Conservation (phyloP, 441 rosid genomes). For the Eutrema salsugineum region DNA sequence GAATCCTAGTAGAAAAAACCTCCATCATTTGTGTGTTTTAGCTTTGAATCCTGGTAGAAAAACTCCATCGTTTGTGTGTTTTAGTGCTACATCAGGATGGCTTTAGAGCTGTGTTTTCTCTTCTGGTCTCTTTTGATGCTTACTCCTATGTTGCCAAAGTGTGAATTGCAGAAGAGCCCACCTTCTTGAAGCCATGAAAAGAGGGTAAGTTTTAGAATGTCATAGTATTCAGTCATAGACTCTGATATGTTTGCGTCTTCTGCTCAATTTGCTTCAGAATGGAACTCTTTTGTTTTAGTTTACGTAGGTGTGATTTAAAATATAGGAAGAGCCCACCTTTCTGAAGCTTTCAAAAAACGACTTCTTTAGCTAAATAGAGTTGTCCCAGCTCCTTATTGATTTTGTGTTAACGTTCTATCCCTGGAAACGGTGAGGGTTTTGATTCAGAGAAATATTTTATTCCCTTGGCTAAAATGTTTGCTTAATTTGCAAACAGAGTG, state of each 20-base stretch:
- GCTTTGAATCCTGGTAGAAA: background rate
- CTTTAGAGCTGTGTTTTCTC: background rate
- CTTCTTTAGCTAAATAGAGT: background rate
- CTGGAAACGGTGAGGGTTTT: background rate
- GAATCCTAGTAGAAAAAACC: background rate
- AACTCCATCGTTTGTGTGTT: background rate
- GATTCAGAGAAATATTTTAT: background rate
- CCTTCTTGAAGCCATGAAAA: background rate
- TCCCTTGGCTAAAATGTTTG: constrained; percentile 1
- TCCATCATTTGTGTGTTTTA: background rate
- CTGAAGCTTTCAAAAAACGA: background rate
- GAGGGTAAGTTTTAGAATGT: background rate
- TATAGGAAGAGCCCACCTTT: background rate
- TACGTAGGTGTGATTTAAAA: background rate
- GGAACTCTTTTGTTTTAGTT: background rate
- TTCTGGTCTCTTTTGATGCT: background rate
- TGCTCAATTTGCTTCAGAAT: background rate
- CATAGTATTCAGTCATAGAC: background rate
- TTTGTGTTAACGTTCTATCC: background rate
- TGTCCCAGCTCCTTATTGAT: background rate
- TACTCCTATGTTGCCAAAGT: background rate
- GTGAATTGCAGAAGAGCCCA: background rate
- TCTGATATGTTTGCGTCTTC: background rate
- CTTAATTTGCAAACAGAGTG: constrained; percentile 49
- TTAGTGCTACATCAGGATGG: background rate